Evolutionary conservation across 2,329 filamentous ascomycete species (phyloP), one percentile per base, ranked within the genome.

Genomic region (Aspergillus fischeri): DNA sequence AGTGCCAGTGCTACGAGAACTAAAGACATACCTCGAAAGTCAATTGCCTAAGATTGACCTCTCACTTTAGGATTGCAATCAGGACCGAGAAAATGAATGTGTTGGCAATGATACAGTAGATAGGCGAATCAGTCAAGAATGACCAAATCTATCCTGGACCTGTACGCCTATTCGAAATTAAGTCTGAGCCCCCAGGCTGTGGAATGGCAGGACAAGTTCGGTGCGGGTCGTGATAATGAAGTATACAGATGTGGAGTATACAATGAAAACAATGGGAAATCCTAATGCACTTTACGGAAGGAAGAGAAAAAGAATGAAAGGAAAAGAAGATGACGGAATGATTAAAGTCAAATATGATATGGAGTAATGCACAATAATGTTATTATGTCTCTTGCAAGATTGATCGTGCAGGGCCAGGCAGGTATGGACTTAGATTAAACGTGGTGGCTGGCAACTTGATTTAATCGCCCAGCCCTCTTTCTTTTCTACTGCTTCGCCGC

Each of bases 391-490:
- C 10, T 47, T 51, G 49, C 24, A 32, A 24, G 28, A 35, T 24
- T 32, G 49, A 14, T 20, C 21, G 27, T 50, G 29, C 4, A 32
- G 10, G 17, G n/a, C 27, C 28, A 10, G 29, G 14, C 28, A n/a
- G 11, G 27, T n/a, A 50, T 41, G 21, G 28, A 35, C 41, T 57
- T 58, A 51, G 28, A 35, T 51, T 58, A 54, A 54, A 58, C 54
- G 54, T 51, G 60, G 63, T 65, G 63, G 63, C 63, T 65, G 63
- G 60, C 51, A 56, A 51, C 55, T 49, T 52, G 57, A 45, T 45
- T 24, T 20, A 45, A 21, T 24, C 42, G 53, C 57, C 59, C 53
- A 51, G 53, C 53, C 53, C 53, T 59, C 44, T 53, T 49, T 58
- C 32, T 49, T 49, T 53, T 48, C 44, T 44, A 9, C 25, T 53